These are phyloP conservation scores for Phytophthora vignae DNA, from an alignment of 352 stramenopile species.

Conservation along the genomic window DNA sequence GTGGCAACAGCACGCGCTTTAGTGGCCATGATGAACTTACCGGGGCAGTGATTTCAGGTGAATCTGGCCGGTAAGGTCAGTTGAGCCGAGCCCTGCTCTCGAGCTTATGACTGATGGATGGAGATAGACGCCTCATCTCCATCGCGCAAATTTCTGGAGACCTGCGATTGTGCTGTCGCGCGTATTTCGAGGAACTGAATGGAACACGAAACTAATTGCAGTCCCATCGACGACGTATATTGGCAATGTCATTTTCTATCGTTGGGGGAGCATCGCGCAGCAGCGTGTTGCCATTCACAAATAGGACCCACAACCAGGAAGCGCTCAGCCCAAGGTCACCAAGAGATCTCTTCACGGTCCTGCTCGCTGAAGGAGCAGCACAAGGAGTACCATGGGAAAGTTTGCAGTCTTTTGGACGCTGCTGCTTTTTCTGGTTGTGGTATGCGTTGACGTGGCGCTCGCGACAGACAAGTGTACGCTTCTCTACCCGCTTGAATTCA, in stretches of 20 bases:
- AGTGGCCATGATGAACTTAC: slow-evolving; percentile 41
- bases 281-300: slow-evolving; percentile 20
- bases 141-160: slow-evolving; percentile 2
- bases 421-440: slow-evolving; percentile 12
- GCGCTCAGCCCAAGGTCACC: neutral
- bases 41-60: slow-evolving; percentile 11
- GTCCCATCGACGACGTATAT: slow-evolving; percentile 6
- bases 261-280: neutral
- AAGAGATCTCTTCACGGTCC: neutral
- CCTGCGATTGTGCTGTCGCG: slow-evolving; percentile 18
- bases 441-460: slow-evolving; percentile 6
- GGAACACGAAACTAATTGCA: slow-evolving; percentile 2
- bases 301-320: slow-evolving; percentile 21
- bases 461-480: slow-evolving; percentile 34
- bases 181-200: slow-evolving; percentile 5
- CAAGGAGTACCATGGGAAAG: slow-evolving; percentile 19
- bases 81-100: neutral
- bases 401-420: slow-evolving; percentile 9
- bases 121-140: slow-evolving; percentile 6
- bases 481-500: neutral
- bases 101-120: neutral
- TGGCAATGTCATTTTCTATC: slow-evolving; percentile 21
- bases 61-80: neutral
- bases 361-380: neutral
- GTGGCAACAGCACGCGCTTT: slow-evolving; percentile 59